Evolutionary conservation across 192 early-diverging fungal genomes (phyloP).

Genomic region (Coemansia umbellata): DNA sequence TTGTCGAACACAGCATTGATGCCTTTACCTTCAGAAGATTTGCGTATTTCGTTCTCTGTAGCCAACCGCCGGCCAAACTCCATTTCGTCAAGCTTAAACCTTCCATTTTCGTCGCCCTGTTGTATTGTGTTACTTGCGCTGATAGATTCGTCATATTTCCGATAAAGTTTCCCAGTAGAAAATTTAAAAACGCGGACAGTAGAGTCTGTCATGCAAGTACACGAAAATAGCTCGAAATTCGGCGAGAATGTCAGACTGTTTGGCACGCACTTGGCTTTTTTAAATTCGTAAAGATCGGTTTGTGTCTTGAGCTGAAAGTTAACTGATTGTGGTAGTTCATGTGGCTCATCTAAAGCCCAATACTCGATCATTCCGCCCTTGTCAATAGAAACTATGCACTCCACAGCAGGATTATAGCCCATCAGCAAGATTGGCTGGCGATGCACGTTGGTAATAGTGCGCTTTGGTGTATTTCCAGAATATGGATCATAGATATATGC

Average conservation of each 20-base stretch:
- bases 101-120: slow-evolving; percentile 49
- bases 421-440: slow-evolving; percentile 71
- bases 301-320: slow-evolving; percentile 85
- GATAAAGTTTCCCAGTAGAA: slow-evolving; percentile 75
- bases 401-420: slow-evolving; percentile 70
- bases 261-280: slow-evolving; percentile 79
- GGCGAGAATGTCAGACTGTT: slow-evolving; percentile 78
- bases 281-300: slow-evolving; percentile 95
- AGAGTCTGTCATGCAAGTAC: slow-evolving; percentile 77
- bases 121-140: slow-evolving; percentile 56
- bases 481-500: slow-evolving; percentile 86
- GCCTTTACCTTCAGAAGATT: slow-evolving; percentile 59
- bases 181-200: slow-evolving; percentile 84
- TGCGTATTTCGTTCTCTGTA: slow-evolving; percentile 81
- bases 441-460: slow-evolving; percentile 65
- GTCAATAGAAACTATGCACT: slow-evolving; percentile 83
- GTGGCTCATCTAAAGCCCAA: slow-evolving; percentile 73
- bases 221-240: slow-evolving; percentile 81
- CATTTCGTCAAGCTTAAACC: slow-evolving; percentile 89
- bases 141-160: slow-evolving; percentile 91
- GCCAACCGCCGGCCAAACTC: slow-evolving; percentile 94
- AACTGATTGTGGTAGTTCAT: slow-evolving; percentile 58
- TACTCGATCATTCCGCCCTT: slow-evolving; percentile 90
- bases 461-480: slow-evolving; percentile 58
- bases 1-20: slow-evolving; percentile 92